These are phyloP conservation scores for Myriosclerotinia curreyana DNA, from an alignment of 2,329 filamentous ascomycete genomes.

Conservation along the genomic window DNA sequence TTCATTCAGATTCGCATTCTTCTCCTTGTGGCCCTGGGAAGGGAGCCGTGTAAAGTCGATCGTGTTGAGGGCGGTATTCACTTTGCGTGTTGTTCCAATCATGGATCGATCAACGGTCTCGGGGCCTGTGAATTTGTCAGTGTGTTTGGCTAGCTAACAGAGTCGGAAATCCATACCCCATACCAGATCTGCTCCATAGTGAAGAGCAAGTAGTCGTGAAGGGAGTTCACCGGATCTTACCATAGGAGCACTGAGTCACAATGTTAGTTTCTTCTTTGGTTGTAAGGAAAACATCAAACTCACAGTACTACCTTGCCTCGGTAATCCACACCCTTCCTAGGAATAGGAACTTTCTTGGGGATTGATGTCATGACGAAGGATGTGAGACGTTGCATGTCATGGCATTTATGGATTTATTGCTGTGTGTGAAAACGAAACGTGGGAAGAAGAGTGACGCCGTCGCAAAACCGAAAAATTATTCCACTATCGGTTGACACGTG, in stretches of 20 bases:
- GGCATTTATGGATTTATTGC: constrained; percentile 5
- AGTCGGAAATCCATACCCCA: constrained; percentile 63
- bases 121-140: constrained; percentile 56
- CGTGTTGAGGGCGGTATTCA: constrained; percentile 73
- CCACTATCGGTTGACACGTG: neutral
- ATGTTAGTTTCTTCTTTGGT: neutral
- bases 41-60: constrained; percentile 81
- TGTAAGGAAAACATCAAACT: neutral
- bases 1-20: constrained; percentile 52
- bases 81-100: constrained; percentile 76
- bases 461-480: constrained; percentile 8
- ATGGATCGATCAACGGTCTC: constrained; percentile 92
- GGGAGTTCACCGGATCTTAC: constrained; percentile 95
- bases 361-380: constrained; percentile 57
- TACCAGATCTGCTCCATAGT: constrained; percentile 94
- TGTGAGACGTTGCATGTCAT: constrained; percentile 41
- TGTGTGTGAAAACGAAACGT: neutral
- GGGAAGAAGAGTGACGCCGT: neutral
- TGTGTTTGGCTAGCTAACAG: constrained; percentile 22
- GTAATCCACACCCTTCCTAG: constrained; percentile 86
- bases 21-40: constrained; percentile 63
- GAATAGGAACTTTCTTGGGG: constrained; percentile 74
- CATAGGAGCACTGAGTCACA: constrained; percentile 68
- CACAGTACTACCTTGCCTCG: constrained; percentile 84
- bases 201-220: constrained; percentile 80